Evolutionary conservation across 768 basidiomycete genomes (phyloP).

Genomic region (Krasilnikovozyma curviuscula): DNA sequence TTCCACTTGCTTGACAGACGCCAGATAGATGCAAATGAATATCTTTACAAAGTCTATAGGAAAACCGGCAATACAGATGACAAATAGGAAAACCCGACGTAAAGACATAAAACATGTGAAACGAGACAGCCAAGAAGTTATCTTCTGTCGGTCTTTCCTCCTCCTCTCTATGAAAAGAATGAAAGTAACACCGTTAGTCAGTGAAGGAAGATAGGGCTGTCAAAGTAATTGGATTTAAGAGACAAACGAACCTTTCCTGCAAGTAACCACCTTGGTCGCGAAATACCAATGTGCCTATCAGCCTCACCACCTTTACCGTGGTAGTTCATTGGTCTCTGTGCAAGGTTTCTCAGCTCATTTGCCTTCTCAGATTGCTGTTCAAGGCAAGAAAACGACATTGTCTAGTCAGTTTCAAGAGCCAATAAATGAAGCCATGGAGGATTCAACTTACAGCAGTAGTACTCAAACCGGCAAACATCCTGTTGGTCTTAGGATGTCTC

Average conservation of each 20-base stretch:
- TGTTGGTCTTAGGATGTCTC: constrained; percentile 47
- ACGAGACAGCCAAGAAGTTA: constrained; percentile 11
- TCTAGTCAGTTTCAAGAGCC: not conserved
- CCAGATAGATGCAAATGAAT: not conserved
- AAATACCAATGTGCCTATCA: constrained; percentile 26
- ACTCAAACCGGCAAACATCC: constrained; percentile 59
- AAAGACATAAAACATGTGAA: not conserved
- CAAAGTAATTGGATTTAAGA: constrained; percentile 18
- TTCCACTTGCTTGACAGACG: not conserved
- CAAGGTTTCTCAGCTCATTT: constrained; percentile 60
- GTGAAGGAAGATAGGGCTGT: constrained; percentile 7
- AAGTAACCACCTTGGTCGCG: constrained; percentile 20
- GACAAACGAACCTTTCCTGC: constrained; percentile 6
- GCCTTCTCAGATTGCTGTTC: constrained; percentile 60
- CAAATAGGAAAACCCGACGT: not conserved
- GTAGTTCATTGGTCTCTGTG: constrained; percentile 67
- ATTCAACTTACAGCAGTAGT: constrained; percentile 50
- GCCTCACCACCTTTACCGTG: constrained; percentile 80
- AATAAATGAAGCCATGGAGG: not conserved
- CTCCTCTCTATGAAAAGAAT: constrained; percentile 19
- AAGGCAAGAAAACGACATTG: constrained; percentile 3
- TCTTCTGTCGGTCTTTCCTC: constrained; percentile 25
- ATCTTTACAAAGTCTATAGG: not conserved
- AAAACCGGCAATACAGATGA: not conserved
- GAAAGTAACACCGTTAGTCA: not conserved